A percentile compares a stretch with the other conserved stretches of the same genome.
Evolutionary conservation across 148 eudicot genomes (phyloP).

Genomic region (Rhododendron mucronatum): DNA sequence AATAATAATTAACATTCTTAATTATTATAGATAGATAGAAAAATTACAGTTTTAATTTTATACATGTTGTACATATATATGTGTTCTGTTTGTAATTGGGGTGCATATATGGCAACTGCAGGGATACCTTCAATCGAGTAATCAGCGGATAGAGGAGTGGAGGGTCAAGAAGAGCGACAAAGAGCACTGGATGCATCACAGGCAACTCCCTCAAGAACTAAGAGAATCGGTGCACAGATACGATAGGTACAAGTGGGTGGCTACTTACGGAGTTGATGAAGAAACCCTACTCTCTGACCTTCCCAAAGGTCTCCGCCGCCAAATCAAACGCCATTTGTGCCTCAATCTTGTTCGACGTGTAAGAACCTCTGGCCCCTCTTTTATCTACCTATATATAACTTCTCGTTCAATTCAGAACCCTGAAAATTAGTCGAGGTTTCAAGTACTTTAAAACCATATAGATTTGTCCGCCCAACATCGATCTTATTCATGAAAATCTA

Average conservation of each 20-base stretch:
- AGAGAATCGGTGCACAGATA: slow-evolving; percentile 52
- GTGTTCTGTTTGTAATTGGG: not conserved
- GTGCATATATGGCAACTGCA: slow-evolving; percentile 14
- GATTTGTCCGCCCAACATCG: too few species aligned
- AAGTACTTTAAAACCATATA: too few species aligned
- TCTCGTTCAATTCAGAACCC: too few species aligned
- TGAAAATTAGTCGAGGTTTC: too few species aligned
- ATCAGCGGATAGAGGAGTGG: slow-evolving; percentile 70
- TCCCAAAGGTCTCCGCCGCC: slow-evolving; percentile 69
- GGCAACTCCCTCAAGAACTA: slow-evolving; percentile 70
- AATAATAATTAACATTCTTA: not conserved
- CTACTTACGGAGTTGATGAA: slow-evolving; percentile 73
- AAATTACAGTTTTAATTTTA: too few species aligned
- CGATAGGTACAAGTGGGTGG: slow-evolving; percentile 85
- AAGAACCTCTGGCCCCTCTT: slow-evolving; percentile 15
- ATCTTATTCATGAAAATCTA: too few species aligned
- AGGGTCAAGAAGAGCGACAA: slow-evolving; percentile 72
- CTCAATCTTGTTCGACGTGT: slow-evolving; percentile 75
- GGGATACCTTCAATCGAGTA: slow-evolving; percentile 76
- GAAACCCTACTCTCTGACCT: slow-evolving; percentile 64
- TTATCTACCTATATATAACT: not conserved
- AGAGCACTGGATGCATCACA: slow-evolving; percentile 89
- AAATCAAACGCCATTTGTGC: slow-evolving; percentile 83
- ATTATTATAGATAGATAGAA: too few species aligned
- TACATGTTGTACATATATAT: not conserved